Evolutionary conservation across 768 basidiomycete genomes (phyloP), one percentile per base, ranked within the genome.

Genomic region (Floccularia luteovirens): DNA sequence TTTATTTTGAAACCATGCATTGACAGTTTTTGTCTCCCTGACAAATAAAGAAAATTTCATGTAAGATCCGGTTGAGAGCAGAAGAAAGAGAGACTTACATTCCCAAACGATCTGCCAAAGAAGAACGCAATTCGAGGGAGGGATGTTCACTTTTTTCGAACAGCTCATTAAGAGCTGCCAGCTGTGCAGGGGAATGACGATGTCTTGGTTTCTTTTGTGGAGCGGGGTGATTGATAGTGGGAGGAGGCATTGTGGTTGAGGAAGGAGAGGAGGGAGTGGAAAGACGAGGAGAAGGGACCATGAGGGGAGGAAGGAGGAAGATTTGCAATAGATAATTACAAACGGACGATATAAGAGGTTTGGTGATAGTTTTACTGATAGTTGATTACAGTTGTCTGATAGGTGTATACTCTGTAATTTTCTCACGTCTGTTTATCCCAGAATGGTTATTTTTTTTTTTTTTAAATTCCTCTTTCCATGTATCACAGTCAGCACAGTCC

Each of bases 1-100:
- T 67, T 87, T 88, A 57, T 88, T 88, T 63, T 88, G 85, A 61
- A 88, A 89, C 81, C 83, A 88, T 11, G 86, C 82, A 56, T 84
- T 83, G 55, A 88, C 84, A 2, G 82, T 85, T 71, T 88, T 88
- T 58, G 77, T 79, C 57, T 87, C 82, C 80, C 86, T 88, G 43
- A 20, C 55, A 38, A 39, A 47, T 39, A 43, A 25, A 39, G 40
- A 45, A 39, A 46, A 43, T 41, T 23, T 49, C 35, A 52, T 45
- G 24, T 42, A 32, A 36, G 39, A 36, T 38, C n/a, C n/a, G 36
- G 42, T 41, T 36, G 36, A 42, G 50, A 41, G 42, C 45, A 39
- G 40, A 31, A 43, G 31, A 24, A 42, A 45, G 46, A 50, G 41
- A 43, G 50, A 70, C 84, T 57, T 51, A 85, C 86, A 90, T 87